Evolutionary conservation across 192 early-diverging fungal genomes (phyloP).

Genomic region (Backusella liffmaniae): DNA sequence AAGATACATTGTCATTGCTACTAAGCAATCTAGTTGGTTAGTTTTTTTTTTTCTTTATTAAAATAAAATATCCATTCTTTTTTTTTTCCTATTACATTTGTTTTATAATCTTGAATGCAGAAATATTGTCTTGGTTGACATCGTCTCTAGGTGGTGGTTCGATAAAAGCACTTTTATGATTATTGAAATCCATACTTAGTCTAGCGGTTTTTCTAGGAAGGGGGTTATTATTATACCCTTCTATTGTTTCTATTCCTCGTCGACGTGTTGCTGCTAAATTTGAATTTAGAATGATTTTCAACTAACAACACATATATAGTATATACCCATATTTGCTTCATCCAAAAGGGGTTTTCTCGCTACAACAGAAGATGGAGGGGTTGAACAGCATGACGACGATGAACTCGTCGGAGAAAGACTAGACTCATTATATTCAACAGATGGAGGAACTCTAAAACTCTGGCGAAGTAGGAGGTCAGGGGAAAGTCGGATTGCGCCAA

Average conservation of each 20-base stretch:
- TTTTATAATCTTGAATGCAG: neutral
- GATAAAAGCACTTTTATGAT: neutral
- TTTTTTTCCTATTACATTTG: neutral
- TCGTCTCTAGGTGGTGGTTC: neutral
- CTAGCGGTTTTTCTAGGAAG: neutral
- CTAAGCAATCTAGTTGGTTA: too few relatives aligned
- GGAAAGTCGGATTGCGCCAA: constrained; percentile 48
- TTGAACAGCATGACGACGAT: neutral
- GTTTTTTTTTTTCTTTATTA: too few relatives aligned
- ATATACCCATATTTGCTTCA: neutral
- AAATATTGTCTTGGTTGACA: neutral
- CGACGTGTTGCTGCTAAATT: neutral
- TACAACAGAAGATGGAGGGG: neutral
- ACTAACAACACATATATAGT: neutral
- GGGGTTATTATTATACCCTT: neutral
- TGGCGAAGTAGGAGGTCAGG: constrained; percentile 55
- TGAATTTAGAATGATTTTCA: neutral
- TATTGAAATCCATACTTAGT: neutral
- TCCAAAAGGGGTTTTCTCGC: neutral
- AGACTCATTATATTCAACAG: neutral
- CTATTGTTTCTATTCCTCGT: neutral
- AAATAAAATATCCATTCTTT: too few relatives aligned
- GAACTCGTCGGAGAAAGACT: constrained; percentile 2
- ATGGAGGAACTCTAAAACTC: constrained; percentile 47
- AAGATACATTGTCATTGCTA: too few relatives aligned